Evolutionary conservation across 2,329 filamentous ascomycete species (phyloP), one percentile per base, ranked within the genome.

Genomic region (Exophiala spinifera): DNA sequence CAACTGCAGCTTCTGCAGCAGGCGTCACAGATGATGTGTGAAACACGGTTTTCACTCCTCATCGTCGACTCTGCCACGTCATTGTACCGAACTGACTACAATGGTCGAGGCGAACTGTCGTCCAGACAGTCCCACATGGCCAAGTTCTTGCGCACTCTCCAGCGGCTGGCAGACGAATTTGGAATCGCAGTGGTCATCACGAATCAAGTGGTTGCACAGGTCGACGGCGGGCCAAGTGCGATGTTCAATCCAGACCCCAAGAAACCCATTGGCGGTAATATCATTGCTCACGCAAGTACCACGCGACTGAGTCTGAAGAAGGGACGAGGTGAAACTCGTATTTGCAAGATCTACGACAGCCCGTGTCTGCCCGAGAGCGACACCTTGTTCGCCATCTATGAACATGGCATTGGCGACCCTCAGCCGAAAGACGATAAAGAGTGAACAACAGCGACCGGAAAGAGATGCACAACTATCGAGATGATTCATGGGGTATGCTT

Each of bases 231-330:
- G 2, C 91, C 92, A 25, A 92, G 88, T 67, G 86, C 92, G 58
- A 99, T 99, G 94, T 99, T 96, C 78, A 99, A 99, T 64, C 94
- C 95, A 0, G 95, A 99, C 67, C 94, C 94, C 6, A 99, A 99
- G 81, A 99, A 99, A 73, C 94, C 94, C 0, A 96, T 99, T 69
- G 94, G 94, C 63, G 94, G 94, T 61, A 97, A 99, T 72, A 99
- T 99, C 63, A 97, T 99, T 69, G 94, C 95, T 2, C 94, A 99
- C 71, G 91, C 94, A 49, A 96, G 90, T 67, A 99, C 94, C 1
- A 99, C 94, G 1, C 82, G 94, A 67, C 81, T 99, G 65, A 96
- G 91, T 67, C 72, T 99, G 69, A 96, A 96, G 77, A 99, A 99
- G 73, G 95, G 94, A 1, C 82, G 94, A 51, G 94, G 83, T 25